A percentile compares a stretch with the other conserved stretches of the same genome.
These are phyloP conservation scores for Agapanthus africanus DNA, from an alignment of 106 monocot species.

Conservation along the genomic window DNA sequence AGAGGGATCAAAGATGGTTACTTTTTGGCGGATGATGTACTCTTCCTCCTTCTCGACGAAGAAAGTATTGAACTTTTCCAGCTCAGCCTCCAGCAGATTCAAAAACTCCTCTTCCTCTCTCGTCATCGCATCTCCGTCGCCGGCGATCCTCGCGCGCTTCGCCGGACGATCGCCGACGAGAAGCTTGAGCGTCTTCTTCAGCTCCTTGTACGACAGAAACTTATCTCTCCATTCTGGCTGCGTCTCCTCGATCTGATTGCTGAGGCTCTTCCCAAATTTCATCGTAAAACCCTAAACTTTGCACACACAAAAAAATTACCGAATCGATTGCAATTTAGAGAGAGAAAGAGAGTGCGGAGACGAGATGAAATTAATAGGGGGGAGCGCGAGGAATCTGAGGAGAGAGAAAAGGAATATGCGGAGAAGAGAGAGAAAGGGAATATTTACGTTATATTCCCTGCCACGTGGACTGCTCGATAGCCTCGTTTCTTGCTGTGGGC, in stretches of 20 bases:
- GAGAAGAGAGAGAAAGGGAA: constrained; percentile 2
- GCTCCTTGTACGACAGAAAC: constrained; percentile 81
- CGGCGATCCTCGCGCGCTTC: not conserved
- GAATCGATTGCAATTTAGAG: not conserved
- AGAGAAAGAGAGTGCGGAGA: not conserved
- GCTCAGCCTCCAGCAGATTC: constrained; percentile 61
- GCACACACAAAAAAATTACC: too few species aligned
- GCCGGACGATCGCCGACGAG: constrained; percentile 11
- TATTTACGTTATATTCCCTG: too few species aligned
- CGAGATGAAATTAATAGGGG: too few species aligned
- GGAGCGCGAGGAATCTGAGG: too few species aligned
- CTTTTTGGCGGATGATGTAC: constrained; percentile 91
- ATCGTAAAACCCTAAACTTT: constrained; percentile 11
- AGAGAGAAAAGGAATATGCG: not conserved
- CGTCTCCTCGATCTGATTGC: constrained; percentile 80
- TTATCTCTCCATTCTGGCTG: constrained; percentile 89
- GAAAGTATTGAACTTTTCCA: constrained; percentile 88
- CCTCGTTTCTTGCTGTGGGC: not conserved
- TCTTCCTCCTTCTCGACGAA: constrained; percentile 93
- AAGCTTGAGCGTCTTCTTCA: constrained; percentile 69
- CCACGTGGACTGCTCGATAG: too few species aligned
- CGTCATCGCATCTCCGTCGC: constrained; percentile 17
- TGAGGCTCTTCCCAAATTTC: constrained; percentile 90
- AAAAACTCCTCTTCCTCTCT: constrained; percentile 67
- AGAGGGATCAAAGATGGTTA: too few species aligned